Evolutionary conservation across 768 basidiomycete genomes (phyloP).

Genomic region (Collybia mongolica): DNA sequence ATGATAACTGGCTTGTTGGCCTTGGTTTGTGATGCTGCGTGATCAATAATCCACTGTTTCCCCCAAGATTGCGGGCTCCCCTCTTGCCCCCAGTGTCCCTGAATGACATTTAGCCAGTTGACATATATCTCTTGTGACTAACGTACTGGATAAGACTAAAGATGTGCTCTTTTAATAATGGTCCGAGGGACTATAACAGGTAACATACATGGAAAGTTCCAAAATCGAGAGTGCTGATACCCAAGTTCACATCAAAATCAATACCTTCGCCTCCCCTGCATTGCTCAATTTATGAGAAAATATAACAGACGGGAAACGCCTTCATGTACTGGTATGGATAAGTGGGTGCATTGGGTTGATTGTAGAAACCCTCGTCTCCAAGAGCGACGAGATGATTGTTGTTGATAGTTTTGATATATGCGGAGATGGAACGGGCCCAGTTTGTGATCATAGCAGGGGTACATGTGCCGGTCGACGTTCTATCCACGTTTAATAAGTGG

Average conservation of each 20-base stretch:
- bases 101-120: constrained; percentile 6
- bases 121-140: not conserved
- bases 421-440: constrained; percentile 13
- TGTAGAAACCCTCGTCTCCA: constrained; percentile 29
- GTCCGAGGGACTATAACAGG: not conserved
- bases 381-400: constrained; percentile 17
- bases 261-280: constrained; percentile 53
- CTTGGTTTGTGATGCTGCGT: constrained; percentile 47
- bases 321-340: constrained; percentile 50
- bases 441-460: constrained; percentile 13
- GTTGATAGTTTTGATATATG: constrained; percentile 18
- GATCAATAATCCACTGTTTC: constrained; percentile 61
- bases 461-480: constrained; percentile 15
- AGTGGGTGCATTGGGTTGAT: constrained; percentile 45
- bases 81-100: constrained; percentile 49
- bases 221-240: constrained; percentile 59
- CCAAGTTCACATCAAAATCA: constrained; percentile 59
- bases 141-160: constrained; percentile 32
- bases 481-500: not conserved
- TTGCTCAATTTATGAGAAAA: not conserved
- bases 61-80: constrained; percentile 48
- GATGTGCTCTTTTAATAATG: not conserved
- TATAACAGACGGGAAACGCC: not conserved
- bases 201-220: constrained; percentile 61
- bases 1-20: constrained; percentile 60